Evolutionary conservation across 192 early-diverging fungal genomes (phyloP).

Genomic region (Coemansia sp.): DNA sequence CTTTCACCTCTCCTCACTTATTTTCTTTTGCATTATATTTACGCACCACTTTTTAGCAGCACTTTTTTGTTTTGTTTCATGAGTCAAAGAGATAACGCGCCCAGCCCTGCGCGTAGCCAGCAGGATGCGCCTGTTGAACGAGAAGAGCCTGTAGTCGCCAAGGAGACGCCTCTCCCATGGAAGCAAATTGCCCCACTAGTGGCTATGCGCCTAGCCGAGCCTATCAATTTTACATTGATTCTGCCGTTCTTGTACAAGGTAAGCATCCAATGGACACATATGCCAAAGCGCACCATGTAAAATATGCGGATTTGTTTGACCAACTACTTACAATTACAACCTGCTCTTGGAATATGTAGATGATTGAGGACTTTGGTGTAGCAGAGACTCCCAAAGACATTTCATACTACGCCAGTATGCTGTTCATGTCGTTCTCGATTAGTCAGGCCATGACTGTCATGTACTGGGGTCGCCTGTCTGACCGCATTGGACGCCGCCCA

Average conservation of each 20-base stretch:
- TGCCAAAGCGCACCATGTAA: background rate
- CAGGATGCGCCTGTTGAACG: background rate
- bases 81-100: background rate
- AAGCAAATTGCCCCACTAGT: constrained; percentile 29
- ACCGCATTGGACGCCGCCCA: constrained; percentile 77
- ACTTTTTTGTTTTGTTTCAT: background rate
- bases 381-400: constrained; percentile 73
- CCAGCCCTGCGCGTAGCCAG: background rate
- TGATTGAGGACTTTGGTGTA: constrained; percentile 44
- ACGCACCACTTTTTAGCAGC: background rate
- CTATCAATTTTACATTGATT: constrained; percentile 72
- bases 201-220: constrained; percentile 61
- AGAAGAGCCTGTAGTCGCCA: background rate
- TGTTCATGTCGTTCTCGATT: constrained; percentile 54
- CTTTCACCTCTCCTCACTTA: background rate
- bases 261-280: background rate
- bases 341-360: constrained; percentile 5
- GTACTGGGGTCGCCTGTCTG: constrained; percentile 73
- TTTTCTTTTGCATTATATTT: background rate
- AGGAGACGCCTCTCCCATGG: constrained; percentile 56
- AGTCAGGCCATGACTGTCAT: constrained; percentile 57
- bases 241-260: constrained; percentile 58
- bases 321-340: background rate
- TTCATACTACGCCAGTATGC: constrained; percentile 66
- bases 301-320: background rate